These are phyloP conservation scores for Sclerotiophoma versabilis DNA, from an alignment of 2,329 filamentous ascomycete species.

Conservation along the genomic window DNA sequence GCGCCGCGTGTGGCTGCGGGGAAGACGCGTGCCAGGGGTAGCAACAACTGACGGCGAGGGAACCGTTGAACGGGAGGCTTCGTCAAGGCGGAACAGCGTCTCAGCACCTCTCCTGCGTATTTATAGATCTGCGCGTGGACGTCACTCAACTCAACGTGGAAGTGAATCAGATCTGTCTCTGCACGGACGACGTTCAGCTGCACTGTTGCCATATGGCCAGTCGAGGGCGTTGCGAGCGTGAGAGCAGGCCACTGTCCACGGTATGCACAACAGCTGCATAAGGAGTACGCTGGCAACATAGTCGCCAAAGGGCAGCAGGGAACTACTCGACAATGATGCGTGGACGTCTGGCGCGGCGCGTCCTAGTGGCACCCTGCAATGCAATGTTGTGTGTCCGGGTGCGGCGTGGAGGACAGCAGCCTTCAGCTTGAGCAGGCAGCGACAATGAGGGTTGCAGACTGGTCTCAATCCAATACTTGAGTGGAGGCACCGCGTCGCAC, in stretches of 20 bases:
- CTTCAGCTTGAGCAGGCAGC: conserved; percentile 12
- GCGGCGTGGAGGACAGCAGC: conserved; percentile 8
- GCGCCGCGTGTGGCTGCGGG: conserved; percentile 10
- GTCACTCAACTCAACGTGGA: conserved; percentile 12
- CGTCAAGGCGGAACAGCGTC: conserved; percentile 15
- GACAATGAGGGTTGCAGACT: conserved; percentile 18
- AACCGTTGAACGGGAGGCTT: conserved; percentile 18
- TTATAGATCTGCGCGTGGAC: conserved; percentile 16
- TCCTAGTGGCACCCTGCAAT: conserved; percentile 5
- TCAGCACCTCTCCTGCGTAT: conserved; percentile 12
- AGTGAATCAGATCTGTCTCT: too few relatives aligned
- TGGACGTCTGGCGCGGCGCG: conserved; percentile 2
- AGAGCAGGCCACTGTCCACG: neutral
- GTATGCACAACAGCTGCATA: neutral
- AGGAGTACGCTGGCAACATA: conserved; percentile 4
- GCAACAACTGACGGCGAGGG: conserved; percentile 10
- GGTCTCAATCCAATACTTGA: conserved; percentile 24
- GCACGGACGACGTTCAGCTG: neutral
- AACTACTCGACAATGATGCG: conserved; percentile 10
- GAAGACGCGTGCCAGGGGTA: conserved; percentile 16
- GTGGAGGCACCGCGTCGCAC: conserved; percentile 23
- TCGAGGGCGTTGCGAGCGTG: neutral
- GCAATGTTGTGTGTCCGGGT: conserved; percentile 1
- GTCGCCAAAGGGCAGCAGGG: conserved; percentile 13
- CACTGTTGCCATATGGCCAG: neutral